Evolutionary conservation across 768 basidiomycete species (phyloP), one percentile per base, ranked within the genome.

Genomic region (Amanita phalloides): DNA sequence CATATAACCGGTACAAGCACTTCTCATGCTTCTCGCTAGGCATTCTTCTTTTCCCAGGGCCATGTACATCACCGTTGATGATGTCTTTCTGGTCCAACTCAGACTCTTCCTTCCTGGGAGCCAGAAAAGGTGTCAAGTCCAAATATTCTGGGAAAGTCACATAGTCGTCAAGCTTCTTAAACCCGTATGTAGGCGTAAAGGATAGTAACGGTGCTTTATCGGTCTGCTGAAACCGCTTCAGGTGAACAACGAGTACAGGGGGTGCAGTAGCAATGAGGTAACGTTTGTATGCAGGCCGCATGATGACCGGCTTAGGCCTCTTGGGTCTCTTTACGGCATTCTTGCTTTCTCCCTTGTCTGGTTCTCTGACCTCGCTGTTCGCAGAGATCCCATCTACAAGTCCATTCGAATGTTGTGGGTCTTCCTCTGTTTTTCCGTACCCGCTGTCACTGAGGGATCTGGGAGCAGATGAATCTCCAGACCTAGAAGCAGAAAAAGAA

Each of bases 151-250:
- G 94, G 67, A 96, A 98, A 42, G 87, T 77, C 23, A 96, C 81
- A 56, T 81, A 92, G 60, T 95, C 91, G 57, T 98, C 94, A 50
- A 95, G 67, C 68, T 94, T 94, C 73, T 89, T 90, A 66, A 86
- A 86, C 17, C 82, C 81, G 43, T 77, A 77, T 30, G 36, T 53
- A 10, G 21, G 47, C 35, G 83, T 78, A 58, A 84, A 81, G 14
- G 81, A 78, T 53, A 83, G 67, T 52, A 79, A 66, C 4, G 78
- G 73, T 48, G 74, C 73, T 67, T 84, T 86, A 37, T 73, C 71
- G 6, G 84, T 74, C 61, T 95, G 92, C 66, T 95, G 90, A 68
- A 98, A 98, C 43, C 94, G 79, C 69, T 97, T 97, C 46, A 96
- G 76, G 59, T 97, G 94, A 54, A 97, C 78, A 47, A 94, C 88